A percentile compares a stretch with the other conserved stretches of the same genome.
Evolutionary conservation across 2,329 filamentous ascomycete genomes (phyloP).

Genomic region (Sporothrix dimorphospora): DNA sequence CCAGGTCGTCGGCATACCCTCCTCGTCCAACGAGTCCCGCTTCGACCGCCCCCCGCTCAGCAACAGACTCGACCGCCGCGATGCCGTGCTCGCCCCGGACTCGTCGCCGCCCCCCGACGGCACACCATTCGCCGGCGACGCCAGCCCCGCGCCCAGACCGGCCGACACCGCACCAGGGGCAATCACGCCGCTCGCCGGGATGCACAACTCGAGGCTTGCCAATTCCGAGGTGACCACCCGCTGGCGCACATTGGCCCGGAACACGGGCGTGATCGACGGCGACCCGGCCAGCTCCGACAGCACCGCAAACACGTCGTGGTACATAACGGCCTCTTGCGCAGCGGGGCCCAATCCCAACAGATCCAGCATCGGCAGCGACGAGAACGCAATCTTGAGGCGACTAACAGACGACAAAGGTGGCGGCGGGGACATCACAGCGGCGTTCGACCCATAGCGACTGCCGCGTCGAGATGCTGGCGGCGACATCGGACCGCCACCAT

Average conservation of each 20-base stretch:
- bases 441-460: slow-evolving; percentile 36
- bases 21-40: slow-evolving; percentile 7
- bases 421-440: slow-evolving; percentile 24
- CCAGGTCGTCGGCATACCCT: background rate
- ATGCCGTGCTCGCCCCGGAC: background rate
- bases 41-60: slow-evolving; percentile 9
- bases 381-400: slow-evolving; percentile 50
- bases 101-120: background rate
- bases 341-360: slow-evolving; percentile 49
- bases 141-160: slow-evolving; percentile 28
- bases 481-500: slow-evolving; percentile 32
- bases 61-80: slow-evolving; percentile 29
- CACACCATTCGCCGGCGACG: slow-evolving; percentile 18
- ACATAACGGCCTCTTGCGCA: slow-evolving; percentile 44
- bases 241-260: slow-evolving; percentile 51
- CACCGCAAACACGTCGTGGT: slow-evolving; percentile 59
- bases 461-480: slow-evolving; percentile 18
- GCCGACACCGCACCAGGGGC: slow-evolving; percentile 23
- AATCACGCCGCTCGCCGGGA: slow-evolving; percentile 28
- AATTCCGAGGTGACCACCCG: slow-evolving; percentile 38
- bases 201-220: slow-evolving; percentile 31
- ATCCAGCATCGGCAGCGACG: slow-evolving; percentile 45
- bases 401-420: slow-evolving; percentile 20
- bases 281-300: slow-evolving; percentile 52
- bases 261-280: slow-evolving; percentile 48